Evolutionary conservation across 2,329 filamentous ascomycete species (phyloP), one percentile per base, ranked within the genome.

Genomic region (Pyrenophora teres): DNA sequence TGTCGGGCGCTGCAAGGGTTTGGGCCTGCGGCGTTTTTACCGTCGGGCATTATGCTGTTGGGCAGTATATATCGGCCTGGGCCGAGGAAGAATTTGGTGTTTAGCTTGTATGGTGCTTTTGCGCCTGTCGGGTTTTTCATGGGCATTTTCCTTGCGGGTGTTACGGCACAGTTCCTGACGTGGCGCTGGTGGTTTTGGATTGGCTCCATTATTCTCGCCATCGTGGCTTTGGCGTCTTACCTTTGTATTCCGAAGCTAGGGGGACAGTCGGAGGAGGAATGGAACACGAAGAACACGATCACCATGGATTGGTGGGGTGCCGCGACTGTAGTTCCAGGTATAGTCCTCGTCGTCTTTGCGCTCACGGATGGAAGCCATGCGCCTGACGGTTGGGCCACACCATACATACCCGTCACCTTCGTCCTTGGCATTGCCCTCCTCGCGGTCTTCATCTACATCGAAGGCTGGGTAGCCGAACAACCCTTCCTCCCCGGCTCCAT

Each of bases 1-100:
- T 89, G 86, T 66, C 86, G 89, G 45, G 88, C 88, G 7, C 74
- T 92, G 37, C 88, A 91, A 70, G 89, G 89, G 0, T 74, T 93
- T 8, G 89, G 88, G 0, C 81, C 87, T 1, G 87, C 88, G 0
- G 87, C 88, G 0, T 90, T 89, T 54, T 71, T 91, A 12, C 87
- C 87, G 0, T 83, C 85, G 0, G 83, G 86, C 1, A 81, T 91
- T 50, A 86, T 86, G 74, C 76, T 89, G 9, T 74, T 89, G 1
- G 86, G 86, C 1, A 83, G 79, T 40, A 81, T 70, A 48, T 89
- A 90, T 65, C 79, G 86, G 4, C 86, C 87, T 0, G 86, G 86
- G 0, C 86, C 85, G 1, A 78, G 86, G 5, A 89, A 89, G 73
- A 90, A 89, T 60, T 65, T 88, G 6, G 79, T 88, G 5, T 87